Conservation (phyloP, 805 yeast species). For the Metschnikowia bowlesiae region DNA sequence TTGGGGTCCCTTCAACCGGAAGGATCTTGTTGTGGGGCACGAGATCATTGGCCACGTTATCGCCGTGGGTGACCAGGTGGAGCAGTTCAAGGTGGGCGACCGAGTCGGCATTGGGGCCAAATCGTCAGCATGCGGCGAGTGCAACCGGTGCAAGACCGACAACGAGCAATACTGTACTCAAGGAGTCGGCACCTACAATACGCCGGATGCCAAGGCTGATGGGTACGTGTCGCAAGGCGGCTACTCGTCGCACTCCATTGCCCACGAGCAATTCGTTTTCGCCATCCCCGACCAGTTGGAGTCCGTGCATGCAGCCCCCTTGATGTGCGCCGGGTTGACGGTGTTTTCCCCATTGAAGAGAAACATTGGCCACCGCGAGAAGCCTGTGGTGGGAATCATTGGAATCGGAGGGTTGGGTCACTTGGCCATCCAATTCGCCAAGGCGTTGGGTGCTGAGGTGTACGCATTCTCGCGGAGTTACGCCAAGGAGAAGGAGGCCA, state of each 20-base stretch:
- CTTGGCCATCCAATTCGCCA: conserved; percentile 52
- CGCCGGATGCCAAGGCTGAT: conserved; percentile 29
- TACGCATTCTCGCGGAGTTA: conserved; percentile 50
- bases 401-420: conserved; percentile 59
- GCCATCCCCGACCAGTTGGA: conserved; percentile 54
- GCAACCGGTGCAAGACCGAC: conserved; percentile 46
- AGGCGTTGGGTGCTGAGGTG: conserved; percentile 58
- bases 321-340: conserved; percentile 76
- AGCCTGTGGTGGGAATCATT: conserved; percentile 50
- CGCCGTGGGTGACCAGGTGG: conserved; percentile 15
- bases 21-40: conserved; percentile 54
- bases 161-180: conserved; percentile 43
- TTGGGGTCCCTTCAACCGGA: conserved; percentile 17
- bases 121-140: conserved; percentile 28
- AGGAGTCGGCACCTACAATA: conserved; percentile 49
- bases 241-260: conserved; percentile 61
- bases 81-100: conserved; percentile 17
- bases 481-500: conserved; percentile 46
- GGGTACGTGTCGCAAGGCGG: conserved; percentile 66
- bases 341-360: conserved; percentile 63
- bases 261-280: conserved; percentile 59
- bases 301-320: conserved; percentile 59
- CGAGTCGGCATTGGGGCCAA: conserved; percentile 21
- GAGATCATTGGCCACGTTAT: conserved; percentile 58
- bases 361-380: conserved; percentile 23